Percentiles rank a stretch among this genome's conserved stretches.
Evolutionary conservation across 768 basidiomycete species (phyloP).

Genomic region (Suillus subaureus): DNA sequence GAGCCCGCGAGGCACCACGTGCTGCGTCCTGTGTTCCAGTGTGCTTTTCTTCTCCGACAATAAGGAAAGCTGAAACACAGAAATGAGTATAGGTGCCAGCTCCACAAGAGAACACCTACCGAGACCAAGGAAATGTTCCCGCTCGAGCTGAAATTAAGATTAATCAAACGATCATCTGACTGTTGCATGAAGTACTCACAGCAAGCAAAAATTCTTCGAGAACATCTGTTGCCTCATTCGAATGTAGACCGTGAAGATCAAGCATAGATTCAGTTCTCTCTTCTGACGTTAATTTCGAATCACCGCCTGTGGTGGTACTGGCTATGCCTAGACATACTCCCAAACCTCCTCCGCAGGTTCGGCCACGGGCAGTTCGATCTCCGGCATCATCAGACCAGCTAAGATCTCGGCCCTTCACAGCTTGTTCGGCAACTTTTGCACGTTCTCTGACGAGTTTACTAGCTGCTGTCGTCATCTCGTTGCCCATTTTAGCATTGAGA

Average conservation of each 20-base stretch:
- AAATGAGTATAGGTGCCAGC: constrained; percentile 12
- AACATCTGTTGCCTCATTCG: constrained; percentile 90
- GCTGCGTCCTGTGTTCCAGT: constrained; percentile 86
- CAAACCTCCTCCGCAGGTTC: constrained; percentile 74
- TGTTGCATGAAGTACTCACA: constrained; percentile 50
- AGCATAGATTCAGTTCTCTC: constrained; percentile 89
- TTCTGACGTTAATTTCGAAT: constrained; percentile 65
- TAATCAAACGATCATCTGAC: constrained; percentile 16
- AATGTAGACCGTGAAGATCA: constrained; percentile 92
- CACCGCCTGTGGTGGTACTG: constrained; percentile 52
- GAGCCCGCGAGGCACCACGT: constrained; percentile 79
- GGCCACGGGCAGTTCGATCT: constrained; percentile 76
- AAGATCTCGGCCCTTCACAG: constrained; percentile 68
- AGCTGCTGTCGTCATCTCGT: constrained; percentile 85
- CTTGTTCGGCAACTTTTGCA: constrained; percentile 71
- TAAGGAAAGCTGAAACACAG: constrained; percentile 64
- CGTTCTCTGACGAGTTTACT: constrained; percentile 84
- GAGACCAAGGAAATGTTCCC: constrained; percentile 85
- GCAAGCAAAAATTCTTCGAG: constrained; percentile 86
- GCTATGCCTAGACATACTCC: constrained; percentile 91
- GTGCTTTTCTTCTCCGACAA: constrained; percentile 97
- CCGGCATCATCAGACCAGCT: constrained; percentile 83
- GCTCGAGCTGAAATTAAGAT: constrained; percentile 62
- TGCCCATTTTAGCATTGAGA: constrained; percentile 86
- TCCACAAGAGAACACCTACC: constrained; percentile 45